A percentile compares a stretch with the other conserved stretches of the same genome.
Evolutionary conservation across 768 basidiomycete species (phyloP).

Genomic region (Hydnum rufescens): DNA sequence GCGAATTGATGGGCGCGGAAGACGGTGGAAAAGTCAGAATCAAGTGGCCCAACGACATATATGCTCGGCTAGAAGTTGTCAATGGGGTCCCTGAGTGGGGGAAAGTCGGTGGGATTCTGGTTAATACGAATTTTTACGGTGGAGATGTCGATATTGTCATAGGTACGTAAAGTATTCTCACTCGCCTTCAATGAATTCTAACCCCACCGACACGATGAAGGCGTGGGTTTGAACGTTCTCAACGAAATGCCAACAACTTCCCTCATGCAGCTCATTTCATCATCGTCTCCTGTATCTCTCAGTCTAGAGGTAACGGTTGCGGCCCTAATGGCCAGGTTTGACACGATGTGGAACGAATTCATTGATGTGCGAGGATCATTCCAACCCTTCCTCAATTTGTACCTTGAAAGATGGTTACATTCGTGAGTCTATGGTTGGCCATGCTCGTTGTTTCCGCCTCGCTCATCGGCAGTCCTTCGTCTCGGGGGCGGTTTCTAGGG

Average conservation of each 20-base stretch:
- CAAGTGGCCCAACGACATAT: slow-evolving; percentile 97
- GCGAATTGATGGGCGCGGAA: slow-evolving; percentile 27
- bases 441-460: neutral
- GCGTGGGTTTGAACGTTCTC: slow-evolving; percentile 74
- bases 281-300: slow-evolving; percentile 19
- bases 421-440: slow-evolving; percentile 36
- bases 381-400: slow-evolving; percentile 58
- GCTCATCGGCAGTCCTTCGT: neutral
- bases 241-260: slow-evolving; percentile 71
- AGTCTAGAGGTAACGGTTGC: slow-evolving; percentile 61
- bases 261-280: slow-evolving; percentile 46
- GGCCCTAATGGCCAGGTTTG: slow-evolving; percentile 55
- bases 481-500: slow-evolving; percentile 23
- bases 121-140: slow-evolving; percentile 67
- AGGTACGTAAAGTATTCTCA: slow-evolving; percentile 29
- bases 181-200: neutral
- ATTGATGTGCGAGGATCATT: slow-evolving; percentile 48
- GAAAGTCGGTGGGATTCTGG: slow-evolving; percentile 83
- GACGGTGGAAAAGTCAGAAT: slow-evolving; percentile 40
- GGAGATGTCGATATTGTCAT: slow-evolving; percentile 59
- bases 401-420: slow-evolving; percentile 75
- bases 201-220: slow-evolving; percentile 22
- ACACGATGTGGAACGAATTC: slow-evolving; percentile 58
- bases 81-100: slow-evolving; percentile 10
- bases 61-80: slow-evolving; percentile 23